A percentile compares a stretch with the other conserved stretches of the same genome.
These are phyloP conservation scores for Chlorella variabilis DNA, from an alignment of 163 green algal genomes.

Conservation along the genomic window DNA sequence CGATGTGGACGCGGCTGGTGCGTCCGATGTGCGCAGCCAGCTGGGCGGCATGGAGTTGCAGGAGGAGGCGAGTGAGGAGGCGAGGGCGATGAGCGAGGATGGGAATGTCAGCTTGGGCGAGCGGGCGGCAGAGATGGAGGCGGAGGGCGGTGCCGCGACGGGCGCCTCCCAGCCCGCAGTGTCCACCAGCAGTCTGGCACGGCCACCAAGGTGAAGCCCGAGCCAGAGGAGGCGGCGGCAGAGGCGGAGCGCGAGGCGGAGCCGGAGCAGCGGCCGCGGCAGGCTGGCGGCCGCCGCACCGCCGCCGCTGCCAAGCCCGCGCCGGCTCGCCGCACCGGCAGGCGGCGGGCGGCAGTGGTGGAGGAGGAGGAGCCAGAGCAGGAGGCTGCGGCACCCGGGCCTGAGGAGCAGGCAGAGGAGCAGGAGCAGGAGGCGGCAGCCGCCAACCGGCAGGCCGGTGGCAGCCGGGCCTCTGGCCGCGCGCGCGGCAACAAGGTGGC, in stretches of 20 bases:
- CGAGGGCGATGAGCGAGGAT: slow-evolving; percentile 5
- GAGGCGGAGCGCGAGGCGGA: slow-evolving; percentile 4
- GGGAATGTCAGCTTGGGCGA: too few relatives aligned
- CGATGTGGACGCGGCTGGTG: not conserved
- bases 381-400: not conserved
- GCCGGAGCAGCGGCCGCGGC: not conserved
- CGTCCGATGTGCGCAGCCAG: too few relatives aligned
- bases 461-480: not conserved
- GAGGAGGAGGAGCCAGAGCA: slow-evolving; percentile 1
- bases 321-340: not conserved
- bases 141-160: not conserved
- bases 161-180: not conserved
- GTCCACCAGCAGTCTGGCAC: slow-evolving; percentile 23
- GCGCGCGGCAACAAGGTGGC: slow-evolving; percentile 24
- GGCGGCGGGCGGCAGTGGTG: not conserved
- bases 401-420: not conserved
- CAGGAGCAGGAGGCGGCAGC: slow-evolving; percentile 29
- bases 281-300: not conserved
- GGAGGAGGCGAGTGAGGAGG: not conserved
- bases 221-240: not conserved
- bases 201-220: slow-evolving; percentile 25
- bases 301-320: not conserved
- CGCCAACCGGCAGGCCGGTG: slow-evolving; percentile 1
- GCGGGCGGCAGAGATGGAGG: not conserved
- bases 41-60: too few relatives aligned